Evolutionary conservation across 164 flowering plant genomes (phyloP).

Genomic region (Aristolochia californica): DNA sequence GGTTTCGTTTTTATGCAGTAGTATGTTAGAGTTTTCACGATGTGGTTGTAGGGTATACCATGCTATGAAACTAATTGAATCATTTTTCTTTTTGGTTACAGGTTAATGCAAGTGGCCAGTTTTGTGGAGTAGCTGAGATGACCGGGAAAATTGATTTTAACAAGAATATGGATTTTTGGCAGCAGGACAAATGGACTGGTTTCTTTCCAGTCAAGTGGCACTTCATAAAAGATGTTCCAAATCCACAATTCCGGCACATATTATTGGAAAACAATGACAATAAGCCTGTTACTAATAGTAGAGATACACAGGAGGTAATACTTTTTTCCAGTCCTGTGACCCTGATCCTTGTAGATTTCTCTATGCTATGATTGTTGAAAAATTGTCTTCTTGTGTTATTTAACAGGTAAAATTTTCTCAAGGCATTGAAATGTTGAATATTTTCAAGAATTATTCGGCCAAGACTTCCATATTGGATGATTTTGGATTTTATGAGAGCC

Average conservation of each 20-base stretch:
- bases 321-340: no score
- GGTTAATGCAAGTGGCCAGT: conserved; percentile 91
- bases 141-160: conserved; percentile 56
- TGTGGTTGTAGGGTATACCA: background rate
- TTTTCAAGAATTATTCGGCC: conserved; percentile 45
- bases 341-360: no score
- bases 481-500: conserved; percentile 70
- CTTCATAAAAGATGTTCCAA: conserved; percentile 68
- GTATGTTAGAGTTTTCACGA: background rate
- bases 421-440: conserved; percentile 63
- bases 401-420: conserved; percentile 39
- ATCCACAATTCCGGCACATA: conserved; percentile 56
- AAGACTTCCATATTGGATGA: conserved; percentile 80
- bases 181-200: conserved; percentile 84
- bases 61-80: background rate
- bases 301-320: conserved; percentile 73
- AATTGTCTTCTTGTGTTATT: background rate
- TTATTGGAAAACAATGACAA: conserved; percentile 62
- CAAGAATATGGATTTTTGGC: conserved; percentile 76
- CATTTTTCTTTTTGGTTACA: conserved; percentile 6
- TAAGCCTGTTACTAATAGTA: conserved; percentile 70
- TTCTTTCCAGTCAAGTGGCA: conserved; percentile 81
- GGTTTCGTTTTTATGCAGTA: no score
- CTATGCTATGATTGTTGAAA: background rate
- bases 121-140: conserved; percentile 88